Evolutionary conservation across 23 red algal genomes (phyloP).

Genomic region (Cyanidioschyzon merolae): DNA sequence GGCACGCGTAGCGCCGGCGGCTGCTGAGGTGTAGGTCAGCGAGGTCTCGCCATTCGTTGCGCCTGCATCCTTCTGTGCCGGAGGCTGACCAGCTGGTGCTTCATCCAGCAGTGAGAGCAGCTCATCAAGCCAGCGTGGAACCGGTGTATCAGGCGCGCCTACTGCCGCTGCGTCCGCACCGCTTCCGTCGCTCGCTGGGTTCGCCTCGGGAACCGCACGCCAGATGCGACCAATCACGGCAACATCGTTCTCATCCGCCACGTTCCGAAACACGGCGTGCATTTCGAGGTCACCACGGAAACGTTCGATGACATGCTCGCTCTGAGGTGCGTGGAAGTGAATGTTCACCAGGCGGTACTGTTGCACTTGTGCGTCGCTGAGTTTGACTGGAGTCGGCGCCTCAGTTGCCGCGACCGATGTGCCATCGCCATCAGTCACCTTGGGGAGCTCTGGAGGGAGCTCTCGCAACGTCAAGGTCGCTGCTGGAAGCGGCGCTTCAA

Average conservation of each 20-base stretch:
- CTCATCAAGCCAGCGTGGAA: not conserved
- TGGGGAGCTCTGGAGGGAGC: not conserved
- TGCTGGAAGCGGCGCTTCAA: slow-evolving; percentile 5
- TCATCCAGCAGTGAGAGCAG: slow-evolving; percentile 5
- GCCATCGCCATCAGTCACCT: not conserved
- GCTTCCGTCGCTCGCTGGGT: not conserved
- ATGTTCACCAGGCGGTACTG: not conserved
- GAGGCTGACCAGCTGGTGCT: not conserved
- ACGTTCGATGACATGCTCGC: slow-evolving; percentile 5
- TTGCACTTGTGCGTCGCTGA: not conserved
- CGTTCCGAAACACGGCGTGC: slow-evolving; percentile 14
- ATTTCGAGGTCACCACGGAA: slow-evolving; percentile 9
- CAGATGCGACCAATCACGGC: slow-evolving; percentile 7
- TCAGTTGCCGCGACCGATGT: not conserved
- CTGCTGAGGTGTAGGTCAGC: not conserved
- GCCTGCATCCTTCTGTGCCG: not conserved
- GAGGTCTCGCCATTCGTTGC: not conserved
- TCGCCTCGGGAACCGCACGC: not conserved
- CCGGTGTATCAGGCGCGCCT: not conserved
- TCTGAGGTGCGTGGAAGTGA: slow-evolving; percentile 16
- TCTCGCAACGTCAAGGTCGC: not conserved
- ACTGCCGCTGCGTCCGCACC: not conserved
- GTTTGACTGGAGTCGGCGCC: not conserved
- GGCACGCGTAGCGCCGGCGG: not conserved
- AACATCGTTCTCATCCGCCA: slow-evolving; percentile 12